Evolutionary conservation across 768 basidiomycete genomes (phyloP).

Genomic region (Xerocomellus dryophilus): DNA sequence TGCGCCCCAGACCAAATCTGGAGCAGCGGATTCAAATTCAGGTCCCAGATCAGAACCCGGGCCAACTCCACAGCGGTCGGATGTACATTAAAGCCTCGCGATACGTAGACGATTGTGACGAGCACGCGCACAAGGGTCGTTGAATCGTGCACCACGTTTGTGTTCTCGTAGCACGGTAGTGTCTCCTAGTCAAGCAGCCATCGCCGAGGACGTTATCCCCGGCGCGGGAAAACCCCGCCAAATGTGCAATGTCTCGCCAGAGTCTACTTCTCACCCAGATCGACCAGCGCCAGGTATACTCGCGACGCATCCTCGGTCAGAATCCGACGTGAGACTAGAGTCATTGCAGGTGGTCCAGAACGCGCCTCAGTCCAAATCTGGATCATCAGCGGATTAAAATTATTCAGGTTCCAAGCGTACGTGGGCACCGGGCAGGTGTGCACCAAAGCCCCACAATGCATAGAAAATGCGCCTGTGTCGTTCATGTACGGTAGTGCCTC

Average conservation of each 20-base stretch:
- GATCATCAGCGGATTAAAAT: neutral
- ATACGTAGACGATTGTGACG: neutral
- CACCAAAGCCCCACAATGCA: too few relatives aligned
- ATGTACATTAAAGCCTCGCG: neutral
- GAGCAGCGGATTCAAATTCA: neutral
- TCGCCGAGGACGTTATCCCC: too few relatives aligned
- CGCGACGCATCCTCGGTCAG: neutral
- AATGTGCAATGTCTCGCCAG: slow-evolving; percentile 9
- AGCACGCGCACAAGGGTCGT: neutral
- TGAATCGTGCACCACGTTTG: neutral
- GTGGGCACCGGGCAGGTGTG: too few relatives aligned
- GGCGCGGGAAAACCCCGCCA: slow-evolving; percentile 15
- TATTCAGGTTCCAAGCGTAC: neutral
- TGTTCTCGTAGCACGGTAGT: neutral
- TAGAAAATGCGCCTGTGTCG: too few relatives aligned
- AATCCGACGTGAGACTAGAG: neutral
- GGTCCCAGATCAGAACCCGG: neutral
- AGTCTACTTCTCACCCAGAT: neutral
- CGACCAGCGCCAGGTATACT: neutral
- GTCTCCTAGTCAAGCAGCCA: neutral
- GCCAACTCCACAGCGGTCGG: neutral
- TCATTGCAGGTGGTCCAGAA: neutral
- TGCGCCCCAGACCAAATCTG: neutral
- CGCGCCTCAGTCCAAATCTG: neutral
- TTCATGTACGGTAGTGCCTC: too few relatives aligned